These are phyloP conservation scores for Striga hermonthica DNA, from an alignment of 305 asterid species.

Conservation along the genomic window DNA sequence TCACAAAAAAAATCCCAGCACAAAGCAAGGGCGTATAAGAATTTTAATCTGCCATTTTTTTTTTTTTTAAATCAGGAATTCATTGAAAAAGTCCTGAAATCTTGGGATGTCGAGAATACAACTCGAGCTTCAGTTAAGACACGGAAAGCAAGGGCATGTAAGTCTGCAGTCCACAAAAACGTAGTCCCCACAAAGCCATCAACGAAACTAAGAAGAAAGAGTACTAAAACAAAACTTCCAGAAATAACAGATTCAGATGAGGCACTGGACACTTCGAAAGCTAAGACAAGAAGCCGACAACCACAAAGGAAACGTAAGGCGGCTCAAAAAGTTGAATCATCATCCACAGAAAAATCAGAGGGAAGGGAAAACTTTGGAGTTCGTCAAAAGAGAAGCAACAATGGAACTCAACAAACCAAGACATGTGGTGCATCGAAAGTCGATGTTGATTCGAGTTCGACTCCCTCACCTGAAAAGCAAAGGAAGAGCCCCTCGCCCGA, in stretches of 20 bases:
- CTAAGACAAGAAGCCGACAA: too few species aligned
- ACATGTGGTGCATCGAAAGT: background rate
- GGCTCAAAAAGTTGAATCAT: background rate
- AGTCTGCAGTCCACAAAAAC: background rate
- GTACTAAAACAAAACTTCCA: too few species aligned
- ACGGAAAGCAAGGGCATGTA: constrained; percentile 27
- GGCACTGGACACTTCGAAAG: too few species aligned
- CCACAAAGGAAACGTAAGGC: background rate
- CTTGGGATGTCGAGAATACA: constrained; percentile 10
- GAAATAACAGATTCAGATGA: too few species aligned
- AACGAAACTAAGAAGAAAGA: too few species aligned
- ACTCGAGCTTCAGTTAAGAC: constrained; percentile 31
- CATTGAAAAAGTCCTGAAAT: background rate
- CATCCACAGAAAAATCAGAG: too few species aligned
- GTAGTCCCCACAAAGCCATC: too few species aligned
- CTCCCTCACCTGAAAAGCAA: too few species aligned
- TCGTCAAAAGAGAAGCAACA: background rate
- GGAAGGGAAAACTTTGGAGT: background rate
- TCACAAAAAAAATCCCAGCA: background rate
- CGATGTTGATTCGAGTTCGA: too few species aligned
- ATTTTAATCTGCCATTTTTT: too few species aligned
- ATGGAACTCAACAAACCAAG: background rate
- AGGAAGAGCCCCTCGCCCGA: background rate
- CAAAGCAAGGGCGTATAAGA: background rate
- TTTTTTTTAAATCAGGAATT: too few species aligned